phyloP scores from a whole-genome alignment of 75 land plant species.

The Pinus tabuliformis region DNA sequence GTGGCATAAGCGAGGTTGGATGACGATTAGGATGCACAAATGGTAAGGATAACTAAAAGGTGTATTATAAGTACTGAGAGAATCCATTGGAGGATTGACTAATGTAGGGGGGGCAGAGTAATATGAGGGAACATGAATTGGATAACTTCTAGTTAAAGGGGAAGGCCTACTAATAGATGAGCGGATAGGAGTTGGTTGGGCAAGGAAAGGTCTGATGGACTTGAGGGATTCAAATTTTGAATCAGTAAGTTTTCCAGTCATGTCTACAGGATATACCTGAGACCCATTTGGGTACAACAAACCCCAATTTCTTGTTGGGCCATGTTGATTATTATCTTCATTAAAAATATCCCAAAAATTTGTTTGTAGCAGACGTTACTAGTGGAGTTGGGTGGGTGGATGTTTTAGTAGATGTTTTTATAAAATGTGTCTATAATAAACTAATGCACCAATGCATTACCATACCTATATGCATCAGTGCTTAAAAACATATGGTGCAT shows the following conservation, averaged over 20 bases:
- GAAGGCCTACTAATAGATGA: not conserved
- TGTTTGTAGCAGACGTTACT: too few species aligned
- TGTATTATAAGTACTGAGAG: not conserved
- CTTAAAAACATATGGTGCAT: too few species aligned
- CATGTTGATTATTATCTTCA: constrained; percentile 36
- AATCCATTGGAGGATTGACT: not conserved
- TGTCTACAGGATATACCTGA: constrained; percentile 19
- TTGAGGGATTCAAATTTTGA: not conserved
- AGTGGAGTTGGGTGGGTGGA: too few species aligned
- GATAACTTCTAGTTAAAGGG: not conserved
- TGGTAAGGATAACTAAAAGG: not conserved
- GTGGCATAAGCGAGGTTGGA: constrained; percentile 5
- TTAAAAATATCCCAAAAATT: too few species aligned
- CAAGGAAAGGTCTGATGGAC: constrained; percentile 4
- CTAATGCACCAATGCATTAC: too few species aligned
- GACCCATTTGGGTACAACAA: constrained; percentile 23
- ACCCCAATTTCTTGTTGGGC: constrained; percentile 18
- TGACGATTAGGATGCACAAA: not conserved
- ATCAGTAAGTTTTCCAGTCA: constrained; percentile 4
- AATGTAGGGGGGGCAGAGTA: not conserved
- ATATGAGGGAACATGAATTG: not conserved
- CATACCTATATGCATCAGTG: too few species aligned
- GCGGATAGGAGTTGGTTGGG: not conserved
- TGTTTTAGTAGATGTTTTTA: too few species aligned
- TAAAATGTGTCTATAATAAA: too few species aligned